Conservation (phyloP, 1,139 yeast species). For the Diutina pseudorugosa region DNA sequence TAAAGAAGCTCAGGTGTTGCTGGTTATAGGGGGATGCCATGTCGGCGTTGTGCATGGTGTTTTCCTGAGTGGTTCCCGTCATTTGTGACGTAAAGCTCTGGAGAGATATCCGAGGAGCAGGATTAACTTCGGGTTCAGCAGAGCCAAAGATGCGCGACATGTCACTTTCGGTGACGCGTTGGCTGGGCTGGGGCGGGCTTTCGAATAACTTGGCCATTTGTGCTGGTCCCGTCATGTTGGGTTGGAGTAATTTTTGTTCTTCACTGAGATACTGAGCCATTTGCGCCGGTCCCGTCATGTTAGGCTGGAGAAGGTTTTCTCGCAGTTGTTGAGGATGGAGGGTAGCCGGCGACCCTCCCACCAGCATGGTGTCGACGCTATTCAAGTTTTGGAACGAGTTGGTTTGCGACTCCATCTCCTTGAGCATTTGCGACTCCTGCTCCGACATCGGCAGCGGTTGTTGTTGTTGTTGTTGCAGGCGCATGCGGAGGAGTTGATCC, state of each 20-base stretch:
- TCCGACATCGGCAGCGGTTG: constrained; percentile 8
- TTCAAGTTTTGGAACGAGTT: constrained; percentile 52
- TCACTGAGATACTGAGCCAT: constrained; percentile 14
- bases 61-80: constrained; percentile 31
- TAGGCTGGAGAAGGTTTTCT: constrained; percentile 25
- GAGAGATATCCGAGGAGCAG: constrained; percentile 22
- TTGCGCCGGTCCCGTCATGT: constrained; percentile 45
- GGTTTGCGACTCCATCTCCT: constrained; percentile 57
- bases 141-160: neutral
- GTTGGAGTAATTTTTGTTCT: constrained; percentile 22
- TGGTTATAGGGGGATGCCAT: constrained; percentile 7
- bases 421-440: constrained; percentile 46
- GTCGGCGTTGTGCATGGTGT: constrained; percentile 23
- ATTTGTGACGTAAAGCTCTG: constrained; percentile 33
- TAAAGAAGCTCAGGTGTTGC: constrained; percentile 1
- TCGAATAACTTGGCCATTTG: constrained; percentile 19
- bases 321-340: constrained; percentile 19
- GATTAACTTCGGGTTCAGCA: neutral
- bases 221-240: constrained; percentile 46
- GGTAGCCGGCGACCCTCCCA: constrained; percentile 43
- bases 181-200: neutral
- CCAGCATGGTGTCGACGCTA: constrained; percentile 53
- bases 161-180: neutral
- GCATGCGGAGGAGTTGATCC: constrained; percentile 44
- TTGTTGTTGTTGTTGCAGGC: constrained; percentile 7